Evolutionary conservation across 1,139 yeast species (phyloP), one percentile per base, ranked within the genome.

Genomic region (Geotrichum phurueaensis): DNA sequence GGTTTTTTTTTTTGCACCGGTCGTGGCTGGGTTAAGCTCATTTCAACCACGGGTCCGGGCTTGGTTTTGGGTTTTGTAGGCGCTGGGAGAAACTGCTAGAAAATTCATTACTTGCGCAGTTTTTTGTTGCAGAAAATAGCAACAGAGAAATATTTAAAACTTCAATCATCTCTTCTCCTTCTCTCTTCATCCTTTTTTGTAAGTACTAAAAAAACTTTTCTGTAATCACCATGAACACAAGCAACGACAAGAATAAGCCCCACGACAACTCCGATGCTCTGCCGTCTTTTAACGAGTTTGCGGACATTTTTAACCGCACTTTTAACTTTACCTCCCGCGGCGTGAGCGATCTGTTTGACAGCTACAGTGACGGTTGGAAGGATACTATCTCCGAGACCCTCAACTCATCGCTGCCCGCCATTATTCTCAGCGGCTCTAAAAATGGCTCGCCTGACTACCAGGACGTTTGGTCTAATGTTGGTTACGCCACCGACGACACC

Each of bases 331-430:
- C 56, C 25, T 12, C 56, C 4, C 27, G 43, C 4, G 50, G 50
- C 12, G 15, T 53, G 18, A 39, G 43, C 45, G 23, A 31, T 22
- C 31, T 27, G 31, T n/a, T 51, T 27, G 27, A 39, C 47, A 43
- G 23, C 49, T 43, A 27, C 18, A 22, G 56, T n/a, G 56, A 36
- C 25, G 51, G 27, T 2, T 53, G 57, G 57, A 22, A 27, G 12
- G 60, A 58, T 39, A 53, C 54, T 9, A 29, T 53, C 23, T 31
- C 51, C 22, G 56, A 57, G 18, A 52, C 56, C 25, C 15, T 58
- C 23, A 36, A 53, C 33, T 29, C 61, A 13, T 31, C 59, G 7
- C 13, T 54, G 20, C 63, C 63, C 10, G 54, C 63, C 7, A 33
- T 61, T 33, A 27, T 27, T 27, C 22, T 61, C 33, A 43, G 56